These are phyloP conservation scores for Cenococcum geophilum DNA, from an alignment of 495 filamentous ascomycete genomes.

Conservation along the genomic window DNA sequence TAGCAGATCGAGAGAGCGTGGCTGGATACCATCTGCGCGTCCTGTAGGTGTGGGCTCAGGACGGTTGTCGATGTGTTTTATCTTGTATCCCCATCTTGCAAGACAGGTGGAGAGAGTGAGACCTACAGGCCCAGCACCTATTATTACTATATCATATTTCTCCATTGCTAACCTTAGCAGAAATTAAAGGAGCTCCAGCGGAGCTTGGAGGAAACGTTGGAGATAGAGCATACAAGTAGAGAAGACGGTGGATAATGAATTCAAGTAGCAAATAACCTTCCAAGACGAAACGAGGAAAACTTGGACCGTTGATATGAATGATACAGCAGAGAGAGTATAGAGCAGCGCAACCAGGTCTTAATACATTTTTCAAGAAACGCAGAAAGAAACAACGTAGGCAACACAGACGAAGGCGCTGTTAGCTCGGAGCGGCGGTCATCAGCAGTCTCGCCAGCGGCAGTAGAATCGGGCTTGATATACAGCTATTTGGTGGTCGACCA, in stretches of 20 bases:
- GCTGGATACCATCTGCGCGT: slow-evolving; percentile 71
- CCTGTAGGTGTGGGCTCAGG: slow-evolving; percentile 57
- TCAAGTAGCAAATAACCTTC: too few species aligned
- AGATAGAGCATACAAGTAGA: too few species aligned
- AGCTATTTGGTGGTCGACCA: background rate
- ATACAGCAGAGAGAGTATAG: too few species aligned
- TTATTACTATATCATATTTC: slow-evolving; percentile 69
- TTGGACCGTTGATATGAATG: too few species aligned
- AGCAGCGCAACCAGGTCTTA: too few species aligned
- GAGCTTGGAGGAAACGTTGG: too few species aligned
- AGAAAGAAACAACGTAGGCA: too few species aligned
- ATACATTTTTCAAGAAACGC: too few species aligned
- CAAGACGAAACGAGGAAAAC: too few species aligned
- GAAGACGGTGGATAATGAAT: too few species aligned
- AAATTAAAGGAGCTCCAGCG: background rate
- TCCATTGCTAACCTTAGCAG: slow-evolving; percentile 31
- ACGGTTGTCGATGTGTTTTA: slow-evolving; percentile 63
- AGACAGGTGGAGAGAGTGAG: slow-evolving; percentile 79
- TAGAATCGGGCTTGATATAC: background rate
- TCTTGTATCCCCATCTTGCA: slow-evolving; percentile 61
- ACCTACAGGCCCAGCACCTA: slow-evolving; percentile 86
- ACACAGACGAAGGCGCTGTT: background rate
- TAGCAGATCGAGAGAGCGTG: slow-evolving; percentile 62
- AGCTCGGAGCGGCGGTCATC: background rate
- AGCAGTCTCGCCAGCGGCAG: background rate